Conservation (phyloP, 2,329 filamentous ascomycete species). For the Fonsecaea nubica region DNA sequence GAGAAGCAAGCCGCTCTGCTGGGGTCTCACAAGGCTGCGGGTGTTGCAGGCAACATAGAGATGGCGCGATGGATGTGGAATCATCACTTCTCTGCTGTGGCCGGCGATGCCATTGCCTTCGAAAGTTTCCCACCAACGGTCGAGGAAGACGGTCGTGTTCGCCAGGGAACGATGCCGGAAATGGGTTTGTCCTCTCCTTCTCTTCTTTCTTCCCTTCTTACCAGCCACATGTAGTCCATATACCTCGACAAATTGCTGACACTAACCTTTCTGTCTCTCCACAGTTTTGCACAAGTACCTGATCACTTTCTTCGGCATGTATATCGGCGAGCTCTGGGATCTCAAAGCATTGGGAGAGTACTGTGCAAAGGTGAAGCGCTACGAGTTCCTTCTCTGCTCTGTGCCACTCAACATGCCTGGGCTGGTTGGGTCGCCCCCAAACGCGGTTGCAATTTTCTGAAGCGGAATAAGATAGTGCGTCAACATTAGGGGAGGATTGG, state of each 20-base stretch:
- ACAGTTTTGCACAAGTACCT: slow-evolving; percentile 51
- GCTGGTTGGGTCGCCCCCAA: slow-evolving; percentile 54
- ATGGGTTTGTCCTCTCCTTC: too few species aligned
- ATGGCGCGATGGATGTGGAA: slow-evolving; percentile 71
- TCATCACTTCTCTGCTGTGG: slow-evolving; percentile 55
- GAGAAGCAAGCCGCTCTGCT: background rate
- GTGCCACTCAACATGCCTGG: slow-evolving; percentile 57
- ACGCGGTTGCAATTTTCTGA: slow-evolving; percentile 55
- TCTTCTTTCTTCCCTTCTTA: too few species aligned
- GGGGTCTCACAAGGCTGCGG: slow-evolving; percentile 35
- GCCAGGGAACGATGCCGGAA: background rate
- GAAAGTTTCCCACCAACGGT: slow-evolving; percentile 65
- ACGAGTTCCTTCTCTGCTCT: slow-evolving; percentile 57
- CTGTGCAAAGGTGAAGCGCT: slow-evolving; percentile 47
- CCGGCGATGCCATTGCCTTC: slow-evolving; percentile 66
- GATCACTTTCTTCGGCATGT: slow-evolving; percentile 58
- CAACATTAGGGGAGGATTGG: too few species aligned
- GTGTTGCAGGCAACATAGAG: slow-evolving; percentile 59
- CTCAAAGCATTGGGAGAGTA: slow-evolving; percentile 48
- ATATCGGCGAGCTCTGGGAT: slow-evolving; percentile 54
- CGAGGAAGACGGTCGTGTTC: too few species aligned
- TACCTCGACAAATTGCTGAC: too few species aligned
- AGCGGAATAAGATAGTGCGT: slow-evolving; percentile 34
- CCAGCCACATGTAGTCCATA: too few species aligned
- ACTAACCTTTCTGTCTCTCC: background rate